Percentiles rank a stretch among this genome's conserved stretches.
phyloP scores from a whole-genome alignment of 2,329 filamentous ascomycete genomes.

The Colletotrichum tamarilloi region DNA sequence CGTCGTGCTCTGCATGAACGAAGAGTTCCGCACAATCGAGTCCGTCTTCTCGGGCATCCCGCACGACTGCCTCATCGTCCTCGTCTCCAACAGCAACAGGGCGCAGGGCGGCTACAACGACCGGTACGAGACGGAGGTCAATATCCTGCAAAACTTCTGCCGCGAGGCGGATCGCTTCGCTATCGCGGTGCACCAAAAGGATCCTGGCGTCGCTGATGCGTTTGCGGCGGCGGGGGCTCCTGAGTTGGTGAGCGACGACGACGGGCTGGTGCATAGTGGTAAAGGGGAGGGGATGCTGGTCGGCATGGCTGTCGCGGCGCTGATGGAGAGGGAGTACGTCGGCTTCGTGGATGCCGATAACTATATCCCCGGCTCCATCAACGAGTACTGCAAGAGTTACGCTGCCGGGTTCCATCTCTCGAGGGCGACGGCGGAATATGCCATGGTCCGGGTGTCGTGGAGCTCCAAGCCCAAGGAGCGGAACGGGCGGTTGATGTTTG shows the following conservation, averaged over 20 bases:
- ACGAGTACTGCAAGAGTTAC: constrained; percentile 20
- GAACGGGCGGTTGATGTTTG: background rate
- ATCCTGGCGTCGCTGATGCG: background rate
- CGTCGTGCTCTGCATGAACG: constrained; percentile 22
- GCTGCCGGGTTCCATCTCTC: background rate
- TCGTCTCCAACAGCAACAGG: constrained; percentile 17
- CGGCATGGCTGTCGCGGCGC: constrained; percentile 9
- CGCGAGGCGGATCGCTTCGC: background rate
- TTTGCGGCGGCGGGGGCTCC: background rate
- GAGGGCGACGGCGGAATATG: background rate
- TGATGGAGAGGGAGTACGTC: constrained; percentile 11
- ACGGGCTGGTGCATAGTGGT: background rate
- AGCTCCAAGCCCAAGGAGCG: constrained; percentile 15
- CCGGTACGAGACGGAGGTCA: constrained; percentile 2
- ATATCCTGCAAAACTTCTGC: background rate
- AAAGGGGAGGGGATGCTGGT: constrained; percentile 22
- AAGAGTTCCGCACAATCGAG: constrained; percentile 7
- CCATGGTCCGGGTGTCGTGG: constrained; percentile 22
- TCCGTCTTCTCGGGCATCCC: constrained; percentile 22
- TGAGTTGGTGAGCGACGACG: background rate
- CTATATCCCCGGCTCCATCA: constrained; percentile 15
- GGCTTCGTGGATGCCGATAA: constrained; percentile 25
- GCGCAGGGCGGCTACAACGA: background rate
- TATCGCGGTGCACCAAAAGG: constrained; percentile 25
- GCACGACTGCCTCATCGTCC: constrained; percentile 14